Percentiles rank a stretch among this genome's conserved stretches.
These are phyloP conservation scores for Penicillium robsamsonii DNA, from an alignment of 495 filamentous ascomycete species.

Conservation along the genomic window DNA sequence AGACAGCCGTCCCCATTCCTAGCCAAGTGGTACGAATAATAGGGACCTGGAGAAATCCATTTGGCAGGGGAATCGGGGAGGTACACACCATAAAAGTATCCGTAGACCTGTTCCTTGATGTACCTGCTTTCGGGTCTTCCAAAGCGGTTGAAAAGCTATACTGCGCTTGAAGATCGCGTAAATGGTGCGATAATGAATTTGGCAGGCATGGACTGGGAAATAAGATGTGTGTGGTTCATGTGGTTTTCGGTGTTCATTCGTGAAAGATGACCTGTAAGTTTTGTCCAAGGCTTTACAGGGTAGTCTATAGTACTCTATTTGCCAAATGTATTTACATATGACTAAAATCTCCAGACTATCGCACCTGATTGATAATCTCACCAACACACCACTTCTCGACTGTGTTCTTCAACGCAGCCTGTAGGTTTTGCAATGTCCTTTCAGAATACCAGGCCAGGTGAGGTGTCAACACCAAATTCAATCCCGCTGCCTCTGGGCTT, in stretches of 20 bases:
- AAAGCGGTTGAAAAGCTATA: no score
- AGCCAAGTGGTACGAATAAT: no score
- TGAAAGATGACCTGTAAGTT: neutral
- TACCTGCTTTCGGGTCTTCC: no score
- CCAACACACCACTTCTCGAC: slow-evolving; percentile 21
- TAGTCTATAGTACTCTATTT: neutral
- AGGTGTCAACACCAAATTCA: slow-evolving; percentile 38
- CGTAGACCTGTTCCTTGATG: no score
- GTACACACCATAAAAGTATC: no score
- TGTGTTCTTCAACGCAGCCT: slow-evolving; percentile 26
- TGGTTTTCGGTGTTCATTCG: neutral
- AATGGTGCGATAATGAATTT: no score
- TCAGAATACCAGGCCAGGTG: slow-evolving; percentile 44
- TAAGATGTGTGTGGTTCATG: no score
- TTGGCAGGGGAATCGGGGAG: no score
- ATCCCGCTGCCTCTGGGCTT: slow-evolving; percentile 16
- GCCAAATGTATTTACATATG: neutral
- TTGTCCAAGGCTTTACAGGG: neutral
- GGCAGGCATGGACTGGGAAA: no score
- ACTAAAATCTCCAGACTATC: neutral
- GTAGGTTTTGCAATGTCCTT: slow-evolving; percentile 36
- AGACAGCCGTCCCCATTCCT: no score
- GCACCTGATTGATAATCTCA: slow-evolving; percentile 14
- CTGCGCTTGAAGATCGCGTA: no score
- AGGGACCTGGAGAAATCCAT: no score